A percentile compares a stretch with the other conserved stretches of the same genome.
Conservation (phyloP, 208 protist genomes). For the Leishmania turanica region DNA sequence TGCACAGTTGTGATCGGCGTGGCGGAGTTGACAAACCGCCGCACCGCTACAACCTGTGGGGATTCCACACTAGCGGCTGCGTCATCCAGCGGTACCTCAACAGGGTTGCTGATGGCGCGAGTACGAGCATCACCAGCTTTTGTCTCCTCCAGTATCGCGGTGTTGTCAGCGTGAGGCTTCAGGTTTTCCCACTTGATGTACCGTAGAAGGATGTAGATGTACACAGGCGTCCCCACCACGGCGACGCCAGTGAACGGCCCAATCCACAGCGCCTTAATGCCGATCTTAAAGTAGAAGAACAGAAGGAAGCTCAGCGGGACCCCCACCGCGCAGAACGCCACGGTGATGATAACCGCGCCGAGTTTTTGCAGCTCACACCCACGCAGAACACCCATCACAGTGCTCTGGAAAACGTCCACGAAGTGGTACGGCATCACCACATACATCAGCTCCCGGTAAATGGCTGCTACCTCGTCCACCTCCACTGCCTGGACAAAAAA, state of each 20-base stretch:
- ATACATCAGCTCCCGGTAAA: conserved; percentile 65
- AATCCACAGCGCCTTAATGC: conserved; percentile 78
- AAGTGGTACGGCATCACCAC: conserved; percentile 83
- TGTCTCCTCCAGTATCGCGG: background rate
- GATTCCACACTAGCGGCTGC: background rate
- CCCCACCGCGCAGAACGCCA: conserved; percentile 68
- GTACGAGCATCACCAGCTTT: background rate
- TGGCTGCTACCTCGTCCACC: conserved; percentile 43
- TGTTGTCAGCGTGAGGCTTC: conserved; percentile 52
- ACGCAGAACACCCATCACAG: conserved; percentile 75
- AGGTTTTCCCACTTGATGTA: conserved; percentile 80
- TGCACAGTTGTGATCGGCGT: conserved; percentile 6
- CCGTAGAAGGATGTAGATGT: conserved; percentile 68
- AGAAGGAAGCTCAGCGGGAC: conserved; percentile 70
- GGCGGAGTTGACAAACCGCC: conserved; percentile 10
- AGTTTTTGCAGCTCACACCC: conserved; percentile 77
- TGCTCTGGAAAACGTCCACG: conserved; percentile 82
- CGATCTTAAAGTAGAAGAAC: conserved; percentile 78
- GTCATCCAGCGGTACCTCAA: background rate
- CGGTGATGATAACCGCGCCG: conserved; percentile 63
- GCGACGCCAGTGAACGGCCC: conserved; percentile 62
- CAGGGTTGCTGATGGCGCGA: background rate
- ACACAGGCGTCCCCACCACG: conserved; percentile 49
- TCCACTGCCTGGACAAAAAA: conserved; percentile 61
- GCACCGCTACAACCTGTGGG: conserved; percentile 20